A percentile compares a stretch with the other conserved stretches of the same genome.
These are phyloP conservation scores for Dissoconium aciculare DNA, from an alignment of 2,329 filamentous ascomycete species.

Conservation along the genomic window DNA sequence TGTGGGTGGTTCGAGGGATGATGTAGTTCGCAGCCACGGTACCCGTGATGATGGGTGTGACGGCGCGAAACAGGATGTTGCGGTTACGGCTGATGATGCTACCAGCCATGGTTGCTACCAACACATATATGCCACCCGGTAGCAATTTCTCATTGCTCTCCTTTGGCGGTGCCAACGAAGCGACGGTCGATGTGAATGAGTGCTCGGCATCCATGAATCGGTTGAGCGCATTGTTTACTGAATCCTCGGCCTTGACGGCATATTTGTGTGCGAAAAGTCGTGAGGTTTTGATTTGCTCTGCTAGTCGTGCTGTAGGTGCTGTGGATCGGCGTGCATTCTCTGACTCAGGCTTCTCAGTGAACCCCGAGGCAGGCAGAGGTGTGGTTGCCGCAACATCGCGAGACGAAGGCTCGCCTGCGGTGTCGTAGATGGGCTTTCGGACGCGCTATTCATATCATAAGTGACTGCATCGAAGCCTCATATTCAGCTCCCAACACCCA, in stretches of 20 bases:
- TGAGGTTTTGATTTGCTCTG: conserved; percentile 62
- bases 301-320: conserved; percentile 79
- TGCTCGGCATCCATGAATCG: conserved; percentile 72
- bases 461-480: not conserved
- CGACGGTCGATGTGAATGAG: conserved; percentile 77
- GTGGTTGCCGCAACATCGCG: conserved; percentile 27
- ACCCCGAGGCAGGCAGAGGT: conserved; percentile 23
- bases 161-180: conserved; percentile 70
- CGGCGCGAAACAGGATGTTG: conserved; percentile 64
- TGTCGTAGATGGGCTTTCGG: conserved; percentile 62
- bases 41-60: conserved; percentile 64
- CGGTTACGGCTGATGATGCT: conserved; percentile 82
- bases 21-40: conserved; percentile 71
- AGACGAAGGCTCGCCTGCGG: conserved; percentile 19
- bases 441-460: conserved; percentile 15
- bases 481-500: conserved; percentile 9
- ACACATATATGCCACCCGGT: conserved; percentile 79
- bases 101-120: conserved; percentile 88
- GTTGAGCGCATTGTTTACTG: conserved; percentile 69
- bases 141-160: conserved; percentile 79
- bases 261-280: conserved; percentile 69
- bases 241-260: conserved; percentile 60
- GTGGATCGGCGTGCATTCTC: conserved; percentile 31
- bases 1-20: conserved; percentile 77
- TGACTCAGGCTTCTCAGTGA: conserved; percentile 20